A percentile compares a stretch with the other conserved stretches of the same genome.
Evolutionary conservation across 306 rosid species (phyloP).

Genomic region (Malus orientalis): DNA sequence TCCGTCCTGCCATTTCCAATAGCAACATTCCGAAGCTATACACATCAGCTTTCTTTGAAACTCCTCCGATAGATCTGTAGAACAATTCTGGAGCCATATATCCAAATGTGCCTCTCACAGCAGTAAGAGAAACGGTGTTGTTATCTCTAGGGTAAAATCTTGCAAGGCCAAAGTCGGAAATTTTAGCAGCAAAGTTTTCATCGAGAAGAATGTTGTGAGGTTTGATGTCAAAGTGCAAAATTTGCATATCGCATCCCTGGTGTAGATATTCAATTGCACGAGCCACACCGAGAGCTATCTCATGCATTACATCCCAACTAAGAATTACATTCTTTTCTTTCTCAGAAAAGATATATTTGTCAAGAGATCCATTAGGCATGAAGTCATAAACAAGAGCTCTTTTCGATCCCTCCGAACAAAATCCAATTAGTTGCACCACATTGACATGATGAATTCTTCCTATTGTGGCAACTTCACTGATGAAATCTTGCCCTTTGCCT

Average conservation of each 20-base stretch:
- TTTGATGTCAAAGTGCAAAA: conserved; percentile 7
- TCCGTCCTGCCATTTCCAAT: neutral
- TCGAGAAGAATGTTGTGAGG: neutral
- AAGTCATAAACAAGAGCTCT: conserved; percentile 7
- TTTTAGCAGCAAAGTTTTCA: neutral
- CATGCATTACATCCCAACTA: neutral
- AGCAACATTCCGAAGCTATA: conserved; percentile 10
- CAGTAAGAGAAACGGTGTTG: neutral
- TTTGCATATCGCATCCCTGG: conserved; percentile 4
- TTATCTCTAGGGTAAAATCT: neutral
- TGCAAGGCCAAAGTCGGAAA: conserved; percentile 8
- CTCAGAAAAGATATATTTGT: neutral
- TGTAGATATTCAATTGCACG: neutral
- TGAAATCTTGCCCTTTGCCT: neutral
- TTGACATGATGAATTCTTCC: conserved; percentile 12
- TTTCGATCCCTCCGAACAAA: conserved; percentile 6
- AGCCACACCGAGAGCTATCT: conserved; percentile 3
- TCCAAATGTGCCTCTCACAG: neutral
- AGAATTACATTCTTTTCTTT: neutral
- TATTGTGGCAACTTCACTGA: conserved; percentile 1
- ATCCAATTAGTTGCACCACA: conserved; percentile 8
- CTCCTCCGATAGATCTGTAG: neutral
- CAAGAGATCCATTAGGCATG: conserved; percentile 12
- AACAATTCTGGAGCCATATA: conserved; percentile 5
- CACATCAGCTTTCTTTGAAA: neutral